Base-by-base conservation (phyloP, 306 rosid species). In the Quercus wislizeni region DNA sequence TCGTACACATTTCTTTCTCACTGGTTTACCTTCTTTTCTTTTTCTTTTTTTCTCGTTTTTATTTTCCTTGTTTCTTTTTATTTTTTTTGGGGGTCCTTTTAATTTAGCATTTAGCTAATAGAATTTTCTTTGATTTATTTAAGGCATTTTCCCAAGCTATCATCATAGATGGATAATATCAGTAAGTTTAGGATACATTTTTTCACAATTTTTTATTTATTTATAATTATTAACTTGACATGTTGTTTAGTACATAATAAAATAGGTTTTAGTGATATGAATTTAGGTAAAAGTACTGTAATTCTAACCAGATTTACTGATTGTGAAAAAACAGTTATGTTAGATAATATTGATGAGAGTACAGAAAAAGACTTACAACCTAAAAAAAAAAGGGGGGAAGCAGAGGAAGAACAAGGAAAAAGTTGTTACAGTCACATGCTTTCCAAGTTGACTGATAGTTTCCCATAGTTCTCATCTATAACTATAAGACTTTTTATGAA, bases 371-470 rank as follows among this genome's bases (percentile, higher is more conserved):
- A 6, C 38, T 15, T 15, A 64, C 15, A 33, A n/a, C 33, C 27
- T 20, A 10, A n/a, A 5, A 21, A 17, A 46, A 43, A 13, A 23
- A 4, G 5, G 20, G 20, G 21, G 1, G 38, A 3, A 64, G 25
- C 27, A 64, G 18, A 12, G 8, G n/a, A 3, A 41, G 1, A 69
- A 27, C 4, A 17, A 23, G 15, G 3, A 8, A 17, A 9, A 25
- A 19, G 49, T 82, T 51, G 79, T 19, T 10, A 25, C 68, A 56
- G 74, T 74, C 68, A 69, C 80, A 28, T 59, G 59, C 55, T 49
- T 49, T 43, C 30, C 5, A 33, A 46, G 86, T 83, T 83, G 86
- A 78, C 86, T 69, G 86, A 74, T 83, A 74, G 86, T 23, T 83
- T 71, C 55, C 33, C 13, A 46, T n/a, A 35, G 3, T 8, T 67